Evolutionary conservation across 2,329 filamentous ascomycete genomes (phyloP).

Genomic region (Pseudogymnoascus verrucosus): DNA sequence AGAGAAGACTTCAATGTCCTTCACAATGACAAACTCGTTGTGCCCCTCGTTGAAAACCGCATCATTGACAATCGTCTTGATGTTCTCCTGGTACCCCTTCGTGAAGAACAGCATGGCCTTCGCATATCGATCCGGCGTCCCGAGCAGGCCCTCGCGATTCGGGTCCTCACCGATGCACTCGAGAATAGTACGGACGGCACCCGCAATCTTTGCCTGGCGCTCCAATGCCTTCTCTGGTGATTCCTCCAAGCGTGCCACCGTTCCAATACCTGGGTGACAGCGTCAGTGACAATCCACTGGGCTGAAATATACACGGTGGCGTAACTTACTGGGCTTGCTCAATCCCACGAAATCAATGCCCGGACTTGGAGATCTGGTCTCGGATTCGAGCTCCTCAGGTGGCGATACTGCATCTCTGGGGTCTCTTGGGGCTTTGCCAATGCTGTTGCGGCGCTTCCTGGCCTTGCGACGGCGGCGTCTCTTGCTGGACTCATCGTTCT

Average conservation of each 20-base stretch:
- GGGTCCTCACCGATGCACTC: slow-evolving; percentile 64
- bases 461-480: slow-evolving; percentile 18
- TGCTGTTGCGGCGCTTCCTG: slow-evolving; percentile 41
- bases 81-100: slow-evolving; percentile 92
- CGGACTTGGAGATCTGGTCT: slow-evolving; percentile 43
- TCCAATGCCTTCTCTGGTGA: slow-evolving; percentile 40
- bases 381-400: slow-evolving; percentile 17
- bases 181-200: slow-evolving; percentile 56
- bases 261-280: slow-evolving; percentile 46
- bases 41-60: slow-evolving; percentile 96
- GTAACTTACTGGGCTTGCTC: slow-evolving; percentile 45
- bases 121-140: slow-evolving; percentile 77
- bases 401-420: slow-evolving; percentile 42
- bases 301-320: background rate
- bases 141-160: slow-evolving; percentile 55
- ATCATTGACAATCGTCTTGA: slow-evolving; percentile 82
- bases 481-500: slow-evolving; percentile 19
- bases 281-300: slow-evolving; percentile 17
- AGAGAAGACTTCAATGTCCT: slow-evolving; percentile 92
- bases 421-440: slow-evolving; percentile 55
- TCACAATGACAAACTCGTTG: slow-evolving; percentile 95
- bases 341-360: slow-evolving; percentile 56
- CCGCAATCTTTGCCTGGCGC: slow-evolving; percentile 51
- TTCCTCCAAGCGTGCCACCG: slow-evolving; percentile 54
- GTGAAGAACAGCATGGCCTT: slow-evolving; percentile 95